Percentiles rank a stretch among this genome's conserved stretches.
phyloP scores from a whole-genome alignment of 225 moss, liverwort and hornwort species.

The Pleurozium schreberi region DNA sequence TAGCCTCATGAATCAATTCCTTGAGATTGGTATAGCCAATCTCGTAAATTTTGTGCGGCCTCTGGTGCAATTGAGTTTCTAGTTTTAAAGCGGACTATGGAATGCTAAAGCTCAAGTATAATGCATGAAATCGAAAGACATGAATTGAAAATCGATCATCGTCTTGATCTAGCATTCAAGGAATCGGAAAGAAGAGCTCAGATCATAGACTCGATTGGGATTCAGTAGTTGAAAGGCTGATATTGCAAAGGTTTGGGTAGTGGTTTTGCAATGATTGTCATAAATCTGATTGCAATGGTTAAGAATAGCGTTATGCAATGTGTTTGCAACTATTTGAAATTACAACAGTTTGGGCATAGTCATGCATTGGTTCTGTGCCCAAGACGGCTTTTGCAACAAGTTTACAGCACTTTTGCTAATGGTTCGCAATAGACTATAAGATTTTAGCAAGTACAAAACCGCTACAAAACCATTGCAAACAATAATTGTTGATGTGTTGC shows the following conservation, averaged over 20 bases:
- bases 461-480: background rate
- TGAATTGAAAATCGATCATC: background rate
- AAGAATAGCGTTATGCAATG: background rate
- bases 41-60: background rate
- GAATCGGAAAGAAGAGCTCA: background rate
- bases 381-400: background rate
- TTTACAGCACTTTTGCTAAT: background rate
- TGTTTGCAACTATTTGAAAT: background rate
- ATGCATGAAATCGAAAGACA: background rate
- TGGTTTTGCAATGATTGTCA: background rate
- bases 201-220: background rate
- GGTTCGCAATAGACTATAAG: background rate
- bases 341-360: background rate
- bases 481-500: background rate
- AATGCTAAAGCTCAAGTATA: background rate
- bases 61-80: too few relatives aligned
- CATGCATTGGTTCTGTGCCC: background rate
- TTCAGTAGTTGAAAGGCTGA: background rate
- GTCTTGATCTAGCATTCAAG: background rate
- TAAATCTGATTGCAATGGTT: background rate
- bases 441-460: background rate
- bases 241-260: too few relatives aligned
- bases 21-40: background rate
- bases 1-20: background rate
- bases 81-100: background rate